Conservation (phyloP, 2,329 filamentous ascomycete genomes). For the Epichloe sp. region DNA sequence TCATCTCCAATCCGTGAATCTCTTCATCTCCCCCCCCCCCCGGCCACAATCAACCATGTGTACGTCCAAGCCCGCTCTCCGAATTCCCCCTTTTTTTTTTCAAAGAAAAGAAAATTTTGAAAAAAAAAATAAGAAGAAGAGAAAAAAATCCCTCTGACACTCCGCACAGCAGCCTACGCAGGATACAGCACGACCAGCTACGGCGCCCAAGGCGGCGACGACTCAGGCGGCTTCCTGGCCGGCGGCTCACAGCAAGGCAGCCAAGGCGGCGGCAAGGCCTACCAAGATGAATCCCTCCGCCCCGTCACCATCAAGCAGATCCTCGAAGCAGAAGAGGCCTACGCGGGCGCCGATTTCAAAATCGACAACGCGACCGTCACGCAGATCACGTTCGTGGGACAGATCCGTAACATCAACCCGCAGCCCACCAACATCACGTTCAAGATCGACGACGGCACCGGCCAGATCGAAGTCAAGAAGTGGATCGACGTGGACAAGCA, state of each 20-base stretch:
- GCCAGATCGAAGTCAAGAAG: slow-evolving; percentile 78
- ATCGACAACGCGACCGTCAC: slow-evolving; percentile 67
- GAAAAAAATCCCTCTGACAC: slow-evolving; percentile 2
- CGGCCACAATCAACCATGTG: slow-evolving; percentile 18
- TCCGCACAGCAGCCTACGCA: slow-evolving; percentile 32
- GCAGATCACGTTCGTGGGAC: slow-evolving; percentile 70
- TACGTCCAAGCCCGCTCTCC: slow-evolving; percentile 10
- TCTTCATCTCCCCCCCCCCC: neutral
- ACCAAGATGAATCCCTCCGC: slow-evolving; percentile 74
- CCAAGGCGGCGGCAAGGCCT: slow-evolving; percentile 39
- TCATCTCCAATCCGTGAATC: slow-evolving; percentile 2
- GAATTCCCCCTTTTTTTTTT: too few species aligned
- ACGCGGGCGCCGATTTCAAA: slow-evolving; percentile 61
- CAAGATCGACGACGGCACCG: slow-evolving; percentile 90
- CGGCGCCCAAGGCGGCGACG: slow-evolving; percentile 43
- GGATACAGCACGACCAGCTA: slow-evolving; percentile 33
- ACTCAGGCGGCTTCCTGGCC: slow-evolving; percentile 48
- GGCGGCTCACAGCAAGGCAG: slow-evolving; percentile 48
- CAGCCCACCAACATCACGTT: slow-evolving; percentile 88
- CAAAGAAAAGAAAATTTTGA: too few species aligned
- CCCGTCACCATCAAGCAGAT: slow-evolving; percentile 95
- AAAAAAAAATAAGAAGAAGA: too few species aligned
- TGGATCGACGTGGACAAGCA: slow-evolving; percentile 59
- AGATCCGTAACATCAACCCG: slow-evolving; percentile 75
- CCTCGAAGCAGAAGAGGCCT: slow-evolving; percentile 64